These are phyloP conservation scores for Dendrothele bispora DNA, from an alignment of 768 basidiomycete species.

Conservation along the genomic window DNA sequence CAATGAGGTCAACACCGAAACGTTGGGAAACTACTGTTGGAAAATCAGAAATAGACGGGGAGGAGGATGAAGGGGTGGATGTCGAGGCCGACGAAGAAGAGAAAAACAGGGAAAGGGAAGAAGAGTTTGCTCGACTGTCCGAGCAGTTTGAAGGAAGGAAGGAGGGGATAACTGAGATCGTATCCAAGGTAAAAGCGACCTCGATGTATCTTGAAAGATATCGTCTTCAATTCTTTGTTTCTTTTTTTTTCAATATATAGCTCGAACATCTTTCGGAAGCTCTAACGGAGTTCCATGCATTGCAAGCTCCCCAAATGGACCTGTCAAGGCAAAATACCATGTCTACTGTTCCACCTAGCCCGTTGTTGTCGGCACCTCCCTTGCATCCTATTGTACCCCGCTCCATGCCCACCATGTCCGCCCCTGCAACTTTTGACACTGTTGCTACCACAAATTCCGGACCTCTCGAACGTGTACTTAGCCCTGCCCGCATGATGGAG, in stretches of 20 bases:
- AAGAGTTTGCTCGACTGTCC: slow-evolving; percentile 67
- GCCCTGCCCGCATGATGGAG: slow-evolving; percentile 27
- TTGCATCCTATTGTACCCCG: background rate
- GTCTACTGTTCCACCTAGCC: slow-evolving; percentile 5
- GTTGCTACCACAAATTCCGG: background rate
- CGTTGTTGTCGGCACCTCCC: background rate
- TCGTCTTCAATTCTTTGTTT: slow-evolving; percentile 2
- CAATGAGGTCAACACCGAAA: slow-evolving; percentile 12
- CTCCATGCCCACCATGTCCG: background rate
- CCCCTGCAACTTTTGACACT: background rate
- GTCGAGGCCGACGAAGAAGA: slow-evolving; percentile 23
- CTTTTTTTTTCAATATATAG: slow-evolving; percentile 29
- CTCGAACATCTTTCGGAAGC: slow-evolving; percentile 57
- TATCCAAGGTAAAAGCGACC: slow-evolving; percentile 58
- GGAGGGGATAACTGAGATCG: slow-evolving; percentile 67
- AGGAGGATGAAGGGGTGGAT: slow-evolving; percentile 5
- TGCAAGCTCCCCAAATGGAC: slow-evolving; percentile 46
- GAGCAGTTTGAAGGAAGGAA: slow-evolving; percentile 71
- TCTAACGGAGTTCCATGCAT: slow-evolving; percentile 48
- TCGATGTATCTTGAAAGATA: slow-evolving; percentile 1
- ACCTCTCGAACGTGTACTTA: background rate
- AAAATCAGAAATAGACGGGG: background rate
- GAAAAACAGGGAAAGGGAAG: slow-evolving; percentile 55
- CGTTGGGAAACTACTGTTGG: slow-evolving; percentile 7
- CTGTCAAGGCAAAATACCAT: slow-evolving; percentile 32